Base-by-base conservation (phyloP, 2,329 filamentous ascomycete species). In the Aspergillus persii region DNA sequence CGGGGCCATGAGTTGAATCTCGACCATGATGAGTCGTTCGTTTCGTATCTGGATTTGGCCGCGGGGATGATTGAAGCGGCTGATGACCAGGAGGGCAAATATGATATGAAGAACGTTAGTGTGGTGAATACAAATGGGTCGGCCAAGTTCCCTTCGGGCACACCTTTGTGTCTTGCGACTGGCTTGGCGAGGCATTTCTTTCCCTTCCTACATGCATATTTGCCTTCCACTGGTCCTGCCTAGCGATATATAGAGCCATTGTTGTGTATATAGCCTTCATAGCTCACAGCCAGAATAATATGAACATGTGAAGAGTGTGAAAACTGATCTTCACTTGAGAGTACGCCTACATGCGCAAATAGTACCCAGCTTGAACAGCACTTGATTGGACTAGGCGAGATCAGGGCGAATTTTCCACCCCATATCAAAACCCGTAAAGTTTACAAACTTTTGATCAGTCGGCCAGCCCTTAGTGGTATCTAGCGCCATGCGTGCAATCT, bases 41-140 rank as follows among this genome's bases (percentile, higher is more conserved):
- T 61, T 9, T 56, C 56, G 5, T 61, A 59, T 18, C 41, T 59
- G 11, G 59, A 61, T 48, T 31, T 61, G 12, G 59, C 59, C 7
- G 59, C 59, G 33, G 59, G 31, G 3, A 61, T 61, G 59, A 44
- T 61, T 3, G 59, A 61, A 44, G 53, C 56, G 1, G 59, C 50
- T 2, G 36, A 59, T 27, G 53, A 54, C 7, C 9, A 11, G 8
- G 46, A 53, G 11, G 56, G 50, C 7, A n/a, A 11, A 8, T 61
- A 59, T 39, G 50, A 56, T 31, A 41, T 58, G 12, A 41, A 18
- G 48, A 61, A 61, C 51, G 56, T 61, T 15, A 48, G 56, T 3
- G 59, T 61, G 2, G 44, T 59, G 3, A 60, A 60, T 54, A 57
- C 49, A 12, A 30, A 46, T 4, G 54, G 58, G 6, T 31, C 26